Percentiles rank a stretch among this genome's conserved stretches.
These are phyloP conservation scores for Cerrena zonata DNA, from an alignment of 1,284 basidiomycete species.

Conservation along the genomic window DNA sequence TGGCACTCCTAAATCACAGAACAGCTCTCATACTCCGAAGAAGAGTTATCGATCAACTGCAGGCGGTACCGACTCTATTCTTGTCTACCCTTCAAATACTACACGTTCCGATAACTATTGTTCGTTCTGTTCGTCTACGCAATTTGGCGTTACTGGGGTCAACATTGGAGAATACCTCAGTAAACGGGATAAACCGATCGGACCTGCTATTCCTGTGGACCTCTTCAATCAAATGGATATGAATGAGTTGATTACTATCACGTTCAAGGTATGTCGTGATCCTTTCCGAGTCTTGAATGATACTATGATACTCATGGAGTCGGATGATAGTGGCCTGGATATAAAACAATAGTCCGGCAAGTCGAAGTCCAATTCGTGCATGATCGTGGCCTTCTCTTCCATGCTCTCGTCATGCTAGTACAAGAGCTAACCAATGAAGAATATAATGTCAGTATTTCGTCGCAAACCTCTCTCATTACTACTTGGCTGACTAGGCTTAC, in stretches of 20 bases:
- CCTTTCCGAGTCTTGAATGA: background rate
- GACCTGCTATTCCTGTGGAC: no score
- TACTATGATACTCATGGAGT: background rate
- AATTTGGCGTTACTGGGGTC: no score
- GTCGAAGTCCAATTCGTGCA: background rate
- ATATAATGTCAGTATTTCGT: background rate
- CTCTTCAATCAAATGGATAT: background rate
- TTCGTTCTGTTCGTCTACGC: no score
- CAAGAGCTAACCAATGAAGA: background rate
- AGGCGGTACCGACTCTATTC: no score
- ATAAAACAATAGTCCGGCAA: background rate
- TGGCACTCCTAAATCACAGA: no score
- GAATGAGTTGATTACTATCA: background rate
- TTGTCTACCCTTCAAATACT: no score
- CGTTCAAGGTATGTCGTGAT: background rate
- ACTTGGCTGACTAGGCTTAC: no score
- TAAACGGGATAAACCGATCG: background rate
- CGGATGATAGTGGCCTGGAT: slow-evolving; percentile 1
- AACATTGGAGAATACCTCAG: background rate
- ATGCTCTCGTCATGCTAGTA: background rate
- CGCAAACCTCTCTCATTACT: background rate
- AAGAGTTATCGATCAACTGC: no score
- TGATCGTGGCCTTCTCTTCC: background rate
- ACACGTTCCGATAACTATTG: no score
- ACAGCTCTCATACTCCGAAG: no score